These are phyloP conservation scores for Diaporthe nobilis DNA, from an alignment of 2,329 filamentous ascomycete genomes.

Conservation along the genomic window DNA sequence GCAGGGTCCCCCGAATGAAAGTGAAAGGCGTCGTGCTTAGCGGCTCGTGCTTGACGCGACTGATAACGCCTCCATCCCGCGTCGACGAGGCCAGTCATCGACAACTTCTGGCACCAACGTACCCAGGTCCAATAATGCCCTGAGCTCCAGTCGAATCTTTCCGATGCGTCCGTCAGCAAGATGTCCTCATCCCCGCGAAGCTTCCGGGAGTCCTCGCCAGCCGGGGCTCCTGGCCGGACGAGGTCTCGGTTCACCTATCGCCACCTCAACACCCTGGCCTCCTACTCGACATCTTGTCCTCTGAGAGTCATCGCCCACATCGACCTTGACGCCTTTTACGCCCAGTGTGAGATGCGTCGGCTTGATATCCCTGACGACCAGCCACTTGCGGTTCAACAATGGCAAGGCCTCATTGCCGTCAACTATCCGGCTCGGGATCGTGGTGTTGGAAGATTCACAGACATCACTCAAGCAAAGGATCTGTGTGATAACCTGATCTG, in stretches of 20 bases:
- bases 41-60: slow-evolving; percentile 3
- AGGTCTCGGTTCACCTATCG: slow-evolving; percentile 87
- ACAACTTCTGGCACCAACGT: not conserved
- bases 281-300: slow-evolving; percentile 79
- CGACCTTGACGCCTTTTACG: slow-evolving; percentile 97
- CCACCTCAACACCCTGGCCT: slow-evolving; percentile 82
- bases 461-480: slow-evolving; percentile 85
- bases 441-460: slow-evolving; percentile 85
- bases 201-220: slow-evolving; percentile 55
- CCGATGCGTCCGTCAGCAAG: slow-evolving; percentile 16
- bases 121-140: not conserved
- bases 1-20: not conserved
- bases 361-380: slow-evolving; percentile 80
- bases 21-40: not conserved
- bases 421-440: slow-evolving; percentile 92
- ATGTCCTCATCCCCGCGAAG: slow-evolving; percentile 50
- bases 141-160: not conserved
- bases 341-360: slow-evolving; percentile 94
- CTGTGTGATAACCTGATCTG: slow-evolving; percentile 86
- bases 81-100: not conserved
- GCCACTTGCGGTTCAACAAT: slow-evolving; percentile 95
- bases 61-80: not conserved
- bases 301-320: slow-evolving; percentile 91
- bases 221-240: slow-evolving; percentile 49
- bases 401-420: slow-evolving; percentile 94